A percentile compares a stretch with the other conserved stretches of the same genome.
Evolutionary conservation across 352 stramenopile genomes (phyloP).

Genomic region (Globisporangium cederbergense): DNA sequence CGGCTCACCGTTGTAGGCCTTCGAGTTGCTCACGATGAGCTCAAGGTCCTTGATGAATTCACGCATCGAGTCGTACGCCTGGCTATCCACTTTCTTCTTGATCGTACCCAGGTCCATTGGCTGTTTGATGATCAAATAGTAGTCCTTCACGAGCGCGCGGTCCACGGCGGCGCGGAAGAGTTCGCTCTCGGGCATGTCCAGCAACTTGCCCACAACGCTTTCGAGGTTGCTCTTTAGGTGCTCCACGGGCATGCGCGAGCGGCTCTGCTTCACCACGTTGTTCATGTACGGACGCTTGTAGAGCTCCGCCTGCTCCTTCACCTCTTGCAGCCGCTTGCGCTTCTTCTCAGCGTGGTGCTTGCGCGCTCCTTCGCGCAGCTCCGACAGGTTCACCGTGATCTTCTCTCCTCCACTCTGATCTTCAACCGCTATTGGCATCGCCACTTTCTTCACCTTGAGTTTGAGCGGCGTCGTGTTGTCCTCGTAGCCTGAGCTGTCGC

Average conservation of each 20-base stretch:
- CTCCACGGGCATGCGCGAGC: conserved; percentile 70
- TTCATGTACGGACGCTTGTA: conserved; percentile 84
- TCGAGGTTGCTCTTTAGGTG: conserved; percentile 68
- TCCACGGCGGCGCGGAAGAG: conserved; percentile 73
- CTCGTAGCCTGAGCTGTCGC: conserved; percentile 16
- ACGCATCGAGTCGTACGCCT: conserved; percentile 78
- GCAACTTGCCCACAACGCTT: conserved; percentile 55
- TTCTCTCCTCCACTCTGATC: conserved; percentile 26
- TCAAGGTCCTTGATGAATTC: conserved; percentile 86
- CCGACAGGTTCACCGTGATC: conserved; percentile 75
- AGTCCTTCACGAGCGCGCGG: conserved; percentile 56
- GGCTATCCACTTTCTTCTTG: conserved; percentile 56
- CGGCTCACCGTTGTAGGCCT: conserved; percentile 76
- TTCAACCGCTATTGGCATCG: background rate
- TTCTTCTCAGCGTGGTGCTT: conserved; percentile 82
- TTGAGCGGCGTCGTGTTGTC: conserved; percentile 34
- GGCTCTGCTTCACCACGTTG: conserved; percentile 65
- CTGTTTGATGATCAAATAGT: conserved; percentile 84
- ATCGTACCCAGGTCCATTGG: conserved; percentile 79
- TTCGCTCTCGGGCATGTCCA: conserved; percentile 78
- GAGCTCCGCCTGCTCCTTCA: conserved; percentile 69
- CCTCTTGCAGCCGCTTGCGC: conserved; percentile 67
- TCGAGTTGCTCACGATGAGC: conserved; percentile 85
- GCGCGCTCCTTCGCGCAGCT: conserved; percentile 67
- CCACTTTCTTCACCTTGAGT: conserved; percentile 57